These are phyloP conservation scores for Ceratocystis alfenasii DNA, from an alignment of 2,329 filamentous ascomycete species.

Conservation along the genomic window DNA sequence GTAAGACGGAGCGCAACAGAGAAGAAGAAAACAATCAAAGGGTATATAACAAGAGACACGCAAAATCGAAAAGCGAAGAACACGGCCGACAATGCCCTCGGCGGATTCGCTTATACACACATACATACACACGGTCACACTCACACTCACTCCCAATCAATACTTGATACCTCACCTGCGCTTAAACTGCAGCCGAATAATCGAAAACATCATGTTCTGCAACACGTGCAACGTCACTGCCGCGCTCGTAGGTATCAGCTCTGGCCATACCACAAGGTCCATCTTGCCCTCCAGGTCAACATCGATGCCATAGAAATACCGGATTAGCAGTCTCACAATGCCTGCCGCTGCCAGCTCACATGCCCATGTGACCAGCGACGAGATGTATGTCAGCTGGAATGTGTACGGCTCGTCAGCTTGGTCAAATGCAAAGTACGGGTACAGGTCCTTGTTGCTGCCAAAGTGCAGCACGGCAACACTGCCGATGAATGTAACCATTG, in stretches of 20 bases:
- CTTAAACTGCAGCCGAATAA: conserved; percentile 51
- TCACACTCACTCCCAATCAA: no score
- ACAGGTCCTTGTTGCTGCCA: conserved; percentile 54
- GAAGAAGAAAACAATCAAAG: background rate
- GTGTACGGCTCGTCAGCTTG: conserved; percentile 42
- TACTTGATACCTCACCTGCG: conserved; percentile 22
- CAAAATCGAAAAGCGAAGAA: background rate
- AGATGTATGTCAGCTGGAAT: conserved; percentile 51
- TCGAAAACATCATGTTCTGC: conserved; percentile 62
- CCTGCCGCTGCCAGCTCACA: conserved; percentile 53
- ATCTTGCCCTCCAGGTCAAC: conserved; percentile 53
- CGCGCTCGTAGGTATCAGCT: conserved; percentile 53
- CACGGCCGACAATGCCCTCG: background rate
- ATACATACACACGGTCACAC: no score
- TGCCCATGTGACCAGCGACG: conserved; percentile 52
- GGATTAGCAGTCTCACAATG: conserved; percentile 46
- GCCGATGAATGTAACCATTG: conserved; percentile 56
- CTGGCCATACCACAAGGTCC: conserved; percentile 54
- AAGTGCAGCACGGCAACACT: conserved; percentile 55
- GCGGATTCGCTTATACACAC: background rate
- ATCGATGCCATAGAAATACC: conserved; percentile 47
- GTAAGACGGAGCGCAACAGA: background rate
- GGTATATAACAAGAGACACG: conserved; percentile 4
- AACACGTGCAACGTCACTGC: conserved; percentile 56
- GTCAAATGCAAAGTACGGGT: conserved; percentile 59